Conservation (phyloP, 805 yeast genomes). For the Cyberlindnera maritima region DNA sequence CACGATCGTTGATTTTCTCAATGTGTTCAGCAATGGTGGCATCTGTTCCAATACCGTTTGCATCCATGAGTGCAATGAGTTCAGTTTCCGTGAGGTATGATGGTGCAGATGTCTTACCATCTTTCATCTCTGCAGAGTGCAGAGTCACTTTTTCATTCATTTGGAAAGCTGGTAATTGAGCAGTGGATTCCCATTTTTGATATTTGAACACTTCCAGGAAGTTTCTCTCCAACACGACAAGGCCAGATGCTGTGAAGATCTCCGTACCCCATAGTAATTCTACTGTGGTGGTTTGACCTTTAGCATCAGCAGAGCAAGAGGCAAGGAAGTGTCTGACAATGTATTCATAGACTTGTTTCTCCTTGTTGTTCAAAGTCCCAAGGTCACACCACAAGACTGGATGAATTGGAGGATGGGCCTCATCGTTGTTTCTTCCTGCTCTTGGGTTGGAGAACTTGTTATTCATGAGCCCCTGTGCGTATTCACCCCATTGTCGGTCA, state of each 20-base stretch:
- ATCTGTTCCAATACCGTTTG: slow-evolving; percentile 97
- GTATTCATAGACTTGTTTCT: slow-evolving; percentile 79
- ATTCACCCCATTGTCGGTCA: slow-evolving; percentile 66
- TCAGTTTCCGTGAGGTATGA: slow-evolving; percentile 86
- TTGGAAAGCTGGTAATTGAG: slow-evolving; percentile 60
- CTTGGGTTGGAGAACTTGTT: slow-evolving; percentile 63
- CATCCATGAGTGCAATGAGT: slow-evolving; percentile 90
- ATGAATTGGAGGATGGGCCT: slow-evolving; percentile 98
- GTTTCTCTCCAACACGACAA: slow-evolving; percentile 69
- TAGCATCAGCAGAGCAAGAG: slow-evolving; percentile 88
- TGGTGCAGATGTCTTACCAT: slow-evolving; percentile 83
- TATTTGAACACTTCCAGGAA: slow-evolving; percentile 80
- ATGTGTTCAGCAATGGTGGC: slow-evolving; percentile 99
- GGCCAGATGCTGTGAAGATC: slow-evolving; percentile 66
- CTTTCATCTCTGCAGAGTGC: slow-evolving; percentile 53
- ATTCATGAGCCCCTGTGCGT: slow-evolving; percentile 48
- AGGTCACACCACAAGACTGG: slow-evolving; percentile 58
- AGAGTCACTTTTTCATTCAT: slow-evolving; percentile 58
- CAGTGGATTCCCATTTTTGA: slow-evolving; percentile 68
- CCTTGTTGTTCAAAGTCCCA: slow-evolving; percentile 36
- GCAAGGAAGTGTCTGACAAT: slow-evolving; percentile 86
- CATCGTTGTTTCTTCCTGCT: slow-evolving; percentile 80
- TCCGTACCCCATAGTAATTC: slow-evolving; percentile 78
- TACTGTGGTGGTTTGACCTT: slow-evolving; percentile 64
- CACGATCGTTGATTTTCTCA: slow-evolving; percentile 66